A percentile compares a stretch with the other conserved stretches of the same genome.
Conservation (phyloP, 805 yeast genomes). For the Saturnispora diversa region DNA sequence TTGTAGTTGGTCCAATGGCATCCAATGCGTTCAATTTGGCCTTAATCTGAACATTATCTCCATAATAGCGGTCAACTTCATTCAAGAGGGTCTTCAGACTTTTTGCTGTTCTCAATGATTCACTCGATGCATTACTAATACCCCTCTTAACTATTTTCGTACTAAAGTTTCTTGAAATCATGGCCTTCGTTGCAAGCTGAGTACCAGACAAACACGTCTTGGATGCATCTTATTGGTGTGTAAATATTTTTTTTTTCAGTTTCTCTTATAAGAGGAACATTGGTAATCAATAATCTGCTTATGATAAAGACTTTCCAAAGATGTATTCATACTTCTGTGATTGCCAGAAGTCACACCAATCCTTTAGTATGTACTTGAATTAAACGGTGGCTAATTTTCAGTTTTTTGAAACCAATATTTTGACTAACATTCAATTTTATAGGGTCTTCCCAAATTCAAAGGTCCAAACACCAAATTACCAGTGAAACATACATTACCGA, state of each 20-base stretch:
- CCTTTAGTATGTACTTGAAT: constrained; percentile 41
- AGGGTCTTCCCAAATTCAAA: constrained; percentile 38
- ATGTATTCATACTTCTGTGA: constrained; percentile 5
- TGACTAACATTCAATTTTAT: constrained; percentile 8
- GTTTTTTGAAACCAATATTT: constrained; percentile 3
- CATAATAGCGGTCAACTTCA: constrained; percentile 12
- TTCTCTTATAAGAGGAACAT: too few relatives aligned
- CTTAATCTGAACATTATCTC: constrained; percentile 8
- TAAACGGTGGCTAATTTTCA: too few relatives aligned
- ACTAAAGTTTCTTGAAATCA: too few relatives aligned
- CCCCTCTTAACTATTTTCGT: too few relatives aligned
- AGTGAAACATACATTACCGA: constrained; percentile 44
- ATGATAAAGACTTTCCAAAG: too few relatives aligned
- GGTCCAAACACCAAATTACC: constrained; percentile 46
- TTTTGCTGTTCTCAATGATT: too few relatives aligned
- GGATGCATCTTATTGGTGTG: too few relatives aligned
- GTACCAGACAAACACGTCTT: too few relatives aligned
- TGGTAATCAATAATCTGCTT: too few relatives aligned
- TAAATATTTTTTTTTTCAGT: too few relatives aligned
- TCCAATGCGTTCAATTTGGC: constrained; percentile 17
- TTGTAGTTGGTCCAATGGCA: constrained; percentile 12
- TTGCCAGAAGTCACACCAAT: constrained; percentile 33
- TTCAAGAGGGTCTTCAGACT: not conserved
- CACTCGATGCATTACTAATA: too few relatives aligned
- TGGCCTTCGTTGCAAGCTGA: too few relatives aligned